phyloP scores from a whole-genome alignment of 192 early-diverging fungal species.

The Ambispora gerdemannii region DNA sequence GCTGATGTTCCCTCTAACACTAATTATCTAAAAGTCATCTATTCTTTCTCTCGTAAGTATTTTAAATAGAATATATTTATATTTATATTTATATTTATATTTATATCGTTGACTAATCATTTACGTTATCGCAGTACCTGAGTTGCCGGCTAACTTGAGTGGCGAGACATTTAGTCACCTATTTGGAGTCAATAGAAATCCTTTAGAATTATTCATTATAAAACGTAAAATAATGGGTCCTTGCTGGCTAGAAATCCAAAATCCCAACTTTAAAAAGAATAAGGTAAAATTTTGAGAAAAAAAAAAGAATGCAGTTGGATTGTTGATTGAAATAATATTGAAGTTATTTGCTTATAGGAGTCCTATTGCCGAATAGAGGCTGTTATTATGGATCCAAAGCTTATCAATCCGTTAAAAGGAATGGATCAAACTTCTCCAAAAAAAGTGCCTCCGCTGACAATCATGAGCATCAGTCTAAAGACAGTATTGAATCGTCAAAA shows the following conservation, averaged over 20 bases:
- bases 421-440: conserved; percentile 39
- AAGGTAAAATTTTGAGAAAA: background rate
- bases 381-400: conserved; percentile 67
- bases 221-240: conserved; percentile 97
- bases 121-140: conserved; percentile 48
- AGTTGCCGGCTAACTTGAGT: conserved; percentile 52
- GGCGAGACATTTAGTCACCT: conserved; percentile 78
- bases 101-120: background rate
- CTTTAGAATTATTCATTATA: conserved; percentile 91
- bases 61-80: background rate
- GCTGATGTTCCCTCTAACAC: conserved; percentile 72
- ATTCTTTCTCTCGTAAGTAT: conserved; percentile 61
- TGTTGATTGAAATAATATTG: background rate
- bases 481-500: conserved; percentile 79
- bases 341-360: conserved; percentile 37
- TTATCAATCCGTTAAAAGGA: conserved; percentile 57
- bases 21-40: conserved; percentile 86
- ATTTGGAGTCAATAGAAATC: conserved; percentile 83
- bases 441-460: conserved; percentile 72
- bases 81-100: background rate
- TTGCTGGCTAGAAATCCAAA: conserved; percentile 78
- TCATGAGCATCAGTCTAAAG: conserved; percentile 83
- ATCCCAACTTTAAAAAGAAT: conserved; percentile 37
- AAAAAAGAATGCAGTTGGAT: no score
- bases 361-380: conserved; percentile 91